Evolutionary conservation across 1,284 basidiomycete species (phyloP), one percentile per base, ranked within the genome.

Genomic region (Ceratobasidium sp.): DNA sequence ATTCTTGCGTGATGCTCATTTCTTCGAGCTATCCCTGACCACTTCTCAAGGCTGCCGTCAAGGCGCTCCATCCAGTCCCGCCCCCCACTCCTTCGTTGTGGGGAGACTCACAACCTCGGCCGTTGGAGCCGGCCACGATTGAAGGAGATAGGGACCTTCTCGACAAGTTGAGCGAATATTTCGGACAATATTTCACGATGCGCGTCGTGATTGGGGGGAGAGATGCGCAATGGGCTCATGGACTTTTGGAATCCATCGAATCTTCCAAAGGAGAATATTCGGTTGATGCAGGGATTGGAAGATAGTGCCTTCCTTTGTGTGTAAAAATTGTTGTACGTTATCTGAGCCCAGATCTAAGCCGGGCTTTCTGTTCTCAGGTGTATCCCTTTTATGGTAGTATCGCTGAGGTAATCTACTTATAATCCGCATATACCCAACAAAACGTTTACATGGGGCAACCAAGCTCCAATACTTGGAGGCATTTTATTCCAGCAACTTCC

Each of bases 131-230:
- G 2, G 80, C 30, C n/a, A 69, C 83, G 0, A 86, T 86, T 62
- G 85, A 87, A 20, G 85, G 83, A 2, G 92, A 94, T 80, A 83
- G 84, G 1, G 84, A 81, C 35, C 81, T 89, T 18, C 83, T 88
- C 23, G 83, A 83, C 12, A 88, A 87, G 74, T 82, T 94, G 70
- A 85, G 85, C 5, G 88, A 89, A 10, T 82, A 88, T 1, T 80
- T 94, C 8, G 93, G 93, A 12, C 87, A 87, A 30, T 89, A 88
- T 78, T 93, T 94, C 81, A 88, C 91, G 1, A 86, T 87, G 62
- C 85, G 86, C 69, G 82, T 94, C 16, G 81, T 87, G 14, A 46
- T 73, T 50, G 70, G 59, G 30, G 70, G 59, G 41, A 86, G 84
- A 30, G 92, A 93, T 81, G 87, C 87, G 12, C 85, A 84, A 14